These are phyloP conservation scores for Paramecium pentaurelia DNA, from an alignment of 73 alveolate genomes.

Conservation along the genomic window DNA sequence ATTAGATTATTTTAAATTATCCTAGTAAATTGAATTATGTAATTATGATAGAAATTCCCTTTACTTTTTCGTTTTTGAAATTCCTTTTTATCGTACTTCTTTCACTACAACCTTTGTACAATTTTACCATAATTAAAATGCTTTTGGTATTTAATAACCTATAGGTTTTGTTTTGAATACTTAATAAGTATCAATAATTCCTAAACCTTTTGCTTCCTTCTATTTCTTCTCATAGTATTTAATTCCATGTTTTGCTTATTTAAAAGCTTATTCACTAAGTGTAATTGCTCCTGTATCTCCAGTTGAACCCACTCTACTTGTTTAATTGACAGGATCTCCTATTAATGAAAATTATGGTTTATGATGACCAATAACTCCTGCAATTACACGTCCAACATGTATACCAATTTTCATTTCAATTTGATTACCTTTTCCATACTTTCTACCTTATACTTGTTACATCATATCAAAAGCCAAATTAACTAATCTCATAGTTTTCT, in stretches of 20 bases:
- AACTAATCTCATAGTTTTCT: slow-evolving; percentile 51
- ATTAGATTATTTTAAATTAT: not conserved
- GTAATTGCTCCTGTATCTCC: slow-evolving; percentile 61
- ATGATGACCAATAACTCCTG: slow-evolving; percentile 96
- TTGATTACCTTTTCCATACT: slow-evolving; percentile 51
- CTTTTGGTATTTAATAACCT: not conserved
- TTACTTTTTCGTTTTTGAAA: not conserved
- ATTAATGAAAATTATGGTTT: slow-evolving; percentile 93
- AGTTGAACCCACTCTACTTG: slow-evolving; percentile 89
- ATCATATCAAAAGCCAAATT: slow-evolving; percentile 60
- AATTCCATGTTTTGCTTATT: slow-evolving; percentile 24
- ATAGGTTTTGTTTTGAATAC: slow-evolving; percentile 13
- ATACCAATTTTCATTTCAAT: slow-evolving; percentile 89
- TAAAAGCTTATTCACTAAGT: slow-evolving; percentile 5
- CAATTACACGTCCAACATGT: slow-evolving; percentile 93
- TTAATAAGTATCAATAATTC: slow-evolving; percentile 59
- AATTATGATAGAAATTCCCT: not conserved
- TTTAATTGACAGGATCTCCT: slow-evolving; percentile 93
- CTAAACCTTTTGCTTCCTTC: slow-evolving; percentile 67
- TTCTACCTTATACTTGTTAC: slow-evolving; percentile 14
- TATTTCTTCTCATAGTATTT: not conserved
- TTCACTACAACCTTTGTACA: not conserved
- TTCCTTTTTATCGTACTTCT: not conserved
- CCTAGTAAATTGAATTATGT: not conserved
- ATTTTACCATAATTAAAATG: not conserved